phyloP scores from a whole-genome alignment of 176 grass and related monocot genomes.

The Ensete glaucum region DNA sequence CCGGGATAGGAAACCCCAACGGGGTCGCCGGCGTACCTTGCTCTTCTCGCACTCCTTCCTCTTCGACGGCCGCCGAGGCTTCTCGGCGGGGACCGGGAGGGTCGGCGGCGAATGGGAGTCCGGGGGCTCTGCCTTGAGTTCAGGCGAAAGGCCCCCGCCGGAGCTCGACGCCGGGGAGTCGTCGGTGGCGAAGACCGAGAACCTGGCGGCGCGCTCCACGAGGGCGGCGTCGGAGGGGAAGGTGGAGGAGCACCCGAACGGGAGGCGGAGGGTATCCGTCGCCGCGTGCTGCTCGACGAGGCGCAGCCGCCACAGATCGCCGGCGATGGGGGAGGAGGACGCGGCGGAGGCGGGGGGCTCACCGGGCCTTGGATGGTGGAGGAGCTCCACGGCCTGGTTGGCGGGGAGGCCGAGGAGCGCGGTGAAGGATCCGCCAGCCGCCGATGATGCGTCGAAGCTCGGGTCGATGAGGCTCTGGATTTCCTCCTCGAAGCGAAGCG shows the following conservation, averaged over 20 bases:
- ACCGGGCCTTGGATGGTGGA: background rate
- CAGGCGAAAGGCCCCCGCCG: background rate
- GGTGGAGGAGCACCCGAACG: background rate
- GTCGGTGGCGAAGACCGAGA: slow-evolving; percentile 14
- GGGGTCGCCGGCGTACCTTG: background rate
- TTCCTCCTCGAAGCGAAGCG: slow-evolving; percentile 21
- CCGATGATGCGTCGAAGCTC: background rate
- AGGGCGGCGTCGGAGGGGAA: slow-evolving; percentile 11
- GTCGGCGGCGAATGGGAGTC: slow-evolving; percentile 6
- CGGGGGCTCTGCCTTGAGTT: background rate
- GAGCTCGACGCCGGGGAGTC: slow-evolving; percentile 9
- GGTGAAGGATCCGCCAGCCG: slow-evolving; percentile 6
- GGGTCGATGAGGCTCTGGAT: slow-evolving; percentile 11
- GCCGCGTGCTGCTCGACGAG: background rate
- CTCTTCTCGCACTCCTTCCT: slow-evolving; percentile 6
- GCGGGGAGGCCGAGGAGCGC: slow-evolving; percentile 18
- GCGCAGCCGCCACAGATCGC: background rate
- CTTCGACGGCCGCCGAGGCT: slow-evolving; percentile 1
- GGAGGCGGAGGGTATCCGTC: background rate
- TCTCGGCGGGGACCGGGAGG: background rate
- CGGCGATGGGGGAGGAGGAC: background rate
- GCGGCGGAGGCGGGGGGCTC: background rate
- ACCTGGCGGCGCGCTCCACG: slow-evolving; percentile 10
- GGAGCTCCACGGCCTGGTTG: slow-evolving; percentile 24
- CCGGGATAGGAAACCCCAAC: slow-evolving; percentile 10